Percentiles rank a stretch among this genome's conserved stretches.
Evolutionary conservation across 306 rosid genomes (phyloP).

Genomic region (Bauhinia variegata): DNA sequence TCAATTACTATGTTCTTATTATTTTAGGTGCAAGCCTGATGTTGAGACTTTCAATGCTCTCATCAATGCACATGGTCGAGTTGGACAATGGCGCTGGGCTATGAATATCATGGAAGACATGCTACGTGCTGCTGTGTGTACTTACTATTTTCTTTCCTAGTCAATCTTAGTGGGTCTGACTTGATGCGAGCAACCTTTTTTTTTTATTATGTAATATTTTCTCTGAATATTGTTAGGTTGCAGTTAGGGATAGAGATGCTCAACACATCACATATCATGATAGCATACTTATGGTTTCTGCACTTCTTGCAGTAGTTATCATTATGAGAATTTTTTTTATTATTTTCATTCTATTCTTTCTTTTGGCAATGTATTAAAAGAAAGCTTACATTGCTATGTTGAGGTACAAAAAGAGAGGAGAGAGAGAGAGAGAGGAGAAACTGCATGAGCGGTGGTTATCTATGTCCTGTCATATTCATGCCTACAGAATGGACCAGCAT

Average conservation of each 20-base stretch:
- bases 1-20: not conserved
- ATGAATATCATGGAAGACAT: conserved; percentile 94
- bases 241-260: conserved; percentile 14
- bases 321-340: conserved; percentile 1
- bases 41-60: conserved; percentile 86
- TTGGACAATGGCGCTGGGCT: conserved; percentile 98
- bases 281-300: conserved; percentile 1
- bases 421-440: not conserved
- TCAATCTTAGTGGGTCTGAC: conserved; percentile 54
- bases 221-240: conserved; percentile 18
- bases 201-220: conserved; percentile 28
- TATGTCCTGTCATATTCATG: conserved; percentile 15
- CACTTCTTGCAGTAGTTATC: not conserved
- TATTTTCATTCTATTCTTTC: not conserved
- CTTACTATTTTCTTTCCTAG: conserved; percentile 65
- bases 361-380: not conserved
- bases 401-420: not conserved
- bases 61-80: conserved; percentile 89
- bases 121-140: conserved; percentile 98
- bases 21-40: conserved; percentile 88
- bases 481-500: not conserved
- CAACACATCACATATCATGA: conserved; percentile 7
- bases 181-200: conserved; percentile 53
- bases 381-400: not conserved
- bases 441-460: not conserved